Base-by-base conservation (phyloP, 352 stramenopile genomes). In the Blastocystis sp. region DNA sequence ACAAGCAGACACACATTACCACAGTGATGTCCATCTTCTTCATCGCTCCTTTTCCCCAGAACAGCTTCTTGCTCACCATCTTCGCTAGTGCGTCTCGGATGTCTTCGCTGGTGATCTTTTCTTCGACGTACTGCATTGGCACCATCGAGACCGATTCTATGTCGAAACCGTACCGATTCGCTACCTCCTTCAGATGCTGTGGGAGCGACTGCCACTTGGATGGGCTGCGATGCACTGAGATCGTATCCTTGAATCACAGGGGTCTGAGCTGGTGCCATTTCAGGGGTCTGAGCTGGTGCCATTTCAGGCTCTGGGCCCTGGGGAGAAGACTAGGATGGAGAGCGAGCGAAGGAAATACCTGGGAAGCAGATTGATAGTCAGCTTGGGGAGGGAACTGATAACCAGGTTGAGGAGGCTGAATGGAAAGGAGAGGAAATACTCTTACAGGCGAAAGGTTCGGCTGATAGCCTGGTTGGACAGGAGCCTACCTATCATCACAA, bases 11-110 rank as follows among this genome's bases (percentile, higher is more conserved):
- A 47, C 4, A 39, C 13, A 8, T 4, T 47, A 84, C 73, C 11
- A 66, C 54, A 11, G 13, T n/a, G 55, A 84, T 68, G 37, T 39
- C 29, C 73, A 84, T 84, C 8, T 45, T 84, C 34, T 84, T 84
- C 20, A 66, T 55, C 15, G 73, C 73, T 9, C 45, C 50, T 45
- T 84, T 84, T 66, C 73, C 73, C 73, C 73, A 84, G 56, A 84
- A 84, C n/a, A 64, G 2, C 41, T 84, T 84, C 34, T 41, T 68
- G 7, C 29, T 84, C 13, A 84, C 73, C 13, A 84, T 20, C 1
- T 29, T 23, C 26, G 2, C 39, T 3, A 84, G 50, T 7, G 73
- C 54, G n/a, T 66, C 26, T 8, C 73, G 47, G 53, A 84, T 84
- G 20, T 84, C 73, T n/a, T 84, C 73, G 50, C 47, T 55, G 26